Evolutionary conservation across 139 green algal species (phyloP), one percentile per base, ranked within the genome.

Genomic region (Chlorella sp.): DNA sequence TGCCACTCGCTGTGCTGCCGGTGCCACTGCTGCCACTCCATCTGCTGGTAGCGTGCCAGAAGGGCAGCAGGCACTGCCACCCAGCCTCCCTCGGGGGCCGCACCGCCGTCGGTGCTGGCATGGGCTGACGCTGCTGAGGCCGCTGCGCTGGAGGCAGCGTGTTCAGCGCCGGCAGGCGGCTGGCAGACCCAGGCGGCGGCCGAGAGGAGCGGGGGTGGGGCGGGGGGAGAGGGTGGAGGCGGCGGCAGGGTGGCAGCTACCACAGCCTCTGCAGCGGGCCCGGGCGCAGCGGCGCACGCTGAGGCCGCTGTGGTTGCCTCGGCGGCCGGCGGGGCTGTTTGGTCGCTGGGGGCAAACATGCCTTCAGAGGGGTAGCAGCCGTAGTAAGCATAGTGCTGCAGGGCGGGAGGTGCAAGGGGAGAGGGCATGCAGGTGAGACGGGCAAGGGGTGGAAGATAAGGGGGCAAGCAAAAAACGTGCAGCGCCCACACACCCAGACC

Each of bases 11-110:
- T 68, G 34, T 86, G 79, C 76, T 85, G 78, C 76, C 76, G 75
- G 34, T 83, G 89, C 89, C 89, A 92, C 57, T 86, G 64, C 79
- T 86, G 39, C 89, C 89, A 92, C 81, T 90, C 89, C 53, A 90
- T 37, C 60, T 92, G 81, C 53, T 87, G 86, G 71, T 92, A 92
- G n/a, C 89, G 78, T 0, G 61, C 30, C 75, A 92, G 79, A 42
- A 92, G 34, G 0, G 53, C n/a, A 0, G 73, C 71, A 0, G 89
- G 89, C 32, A 92, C 84, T 1, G 32, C 57, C n/a, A 92, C 83
- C 61, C 81, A 91, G 30, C 88, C 81, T 9, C 61, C 61, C 14
- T 87, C 69, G 5, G 11, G 3, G 71, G 40, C n/a, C 12, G 4
- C 12, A 36, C 66, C n/a, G 26, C 83, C 26, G 39, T 30, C 39